phyloP scores from a whole-genome alignment of 2,329 filamentous ascomycete species.

The Xylaria sp. region DNA sequence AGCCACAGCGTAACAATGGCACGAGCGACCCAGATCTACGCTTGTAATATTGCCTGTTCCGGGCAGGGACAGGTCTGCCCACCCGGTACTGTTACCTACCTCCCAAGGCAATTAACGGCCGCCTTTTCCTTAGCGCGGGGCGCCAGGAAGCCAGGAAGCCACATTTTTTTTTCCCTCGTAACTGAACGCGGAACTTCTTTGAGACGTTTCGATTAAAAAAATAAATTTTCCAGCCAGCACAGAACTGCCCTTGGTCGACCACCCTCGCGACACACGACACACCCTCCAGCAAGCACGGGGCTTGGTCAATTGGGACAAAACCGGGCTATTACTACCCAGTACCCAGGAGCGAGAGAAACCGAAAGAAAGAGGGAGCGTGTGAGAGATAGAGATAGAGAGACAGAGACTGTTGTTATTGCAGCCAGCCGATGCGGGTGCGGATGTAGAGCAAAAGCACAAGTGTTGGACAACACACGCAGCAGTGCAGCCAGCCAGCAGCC shows the following conservation, averaged over 20 bases:
- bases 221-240: conserved; percentile 33
- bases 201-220: conserved; percentile 34
- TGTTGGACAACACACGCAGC: conserved; percentile 19
- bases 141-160: conserved; percentile 36
- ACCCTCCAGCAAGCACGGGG: conserved; percentile 3
- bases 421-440: conserved; percentile 24
- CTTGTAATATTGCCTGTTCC: conserved; percentile 30
- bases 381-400: neutral
- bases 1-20: conserved; percentile 32
- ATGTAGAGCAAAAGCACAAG: conserved; percentile 23
- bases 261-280: conserved; percentile 18
- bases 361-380: neutral
- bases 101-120: conserved; percentile 28
- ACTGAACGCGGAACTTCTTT: conserved; percentile 29
- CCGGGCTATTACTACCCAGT: neutral
- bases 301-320: conserved; percentile 34
- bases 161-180: conserved; percentile 41
- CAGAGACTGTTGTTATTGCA: neutral
- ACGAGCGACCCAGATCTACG: conserved; percentile 19
- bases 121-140: conserved; percentile 39
- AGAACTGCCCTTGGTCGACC: conserved; percentile 21
- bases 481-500: conserved; percentile 7
- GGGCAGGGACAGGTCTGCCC: conserved; percentile 33
- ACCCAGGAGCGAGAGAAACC: conserved; percentile 10
- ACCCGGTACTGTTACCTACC: conserved; percentile 10